Conservation (phyloP, 2,329 filamentous ascomycete genomes). For the Alternaria gaisen region DNA sequence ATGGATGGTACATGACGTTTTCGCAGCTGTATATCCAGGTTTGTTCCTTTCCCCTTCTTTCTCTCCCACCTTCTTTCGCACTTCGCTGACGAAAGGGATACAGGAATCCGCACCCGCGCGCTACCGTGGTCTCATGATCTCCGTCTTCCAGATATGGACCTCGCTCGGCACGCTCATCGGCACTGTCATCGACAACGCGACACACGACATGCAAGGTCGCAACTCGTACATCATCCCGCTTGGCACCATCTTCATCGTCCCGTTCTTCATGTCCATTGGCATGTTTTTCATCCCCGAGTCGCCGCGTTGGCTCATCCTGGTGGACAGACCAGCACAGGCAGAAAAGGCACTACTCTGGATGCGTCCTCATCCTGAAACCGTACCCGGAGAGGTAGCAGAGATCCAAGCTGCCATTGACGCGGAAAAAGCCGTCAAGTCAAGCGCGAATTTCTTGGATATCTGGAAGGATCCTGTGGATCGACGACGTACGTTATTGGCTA, state of each 20-base stretch:
- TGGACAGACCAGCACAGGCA: slow-evolving; percentile 30
- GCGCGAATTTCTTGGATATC: slow-evolving; percentile 61
- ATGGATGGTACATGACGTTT: slow-evolving; percentile 64
- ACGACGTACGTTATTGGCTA: slow-evolving; percentile 59
- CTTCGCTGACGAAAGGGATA: too few species aligned
- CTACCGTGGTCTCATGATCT: slow-evolving; percentile 61
- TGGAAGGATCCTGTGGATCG: slow-evolving; percentile 63
- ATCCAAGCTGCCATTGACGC: slow-evolving; percentile 41
- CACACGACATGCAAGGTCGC: slow-evolving; percentile 30
- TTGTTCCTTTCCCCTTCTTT: neutral
- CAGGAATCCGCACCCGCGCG: slow-evolving; percentile 59
- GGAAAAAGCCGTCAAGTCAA: slow-evolving; percentile 57
- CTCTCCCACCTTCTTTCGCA: neutral
- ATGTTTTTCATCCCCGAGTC: slow-evolving; percentile 47
- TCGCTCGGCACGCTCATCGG: slow-evolving; percentile 56
- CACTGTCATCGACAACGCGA: slow-evolving; percentile 62
- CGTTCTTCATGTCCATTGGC: slow-evolving; percentile 56
- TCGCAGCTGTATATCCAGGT: slow-evolving; percentile 61
- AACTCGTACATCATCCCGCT: slow-evolving; percentile 58
- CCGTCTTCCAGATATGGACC: slow-evolving; percentile 60
- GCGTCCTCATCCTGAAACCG: slow-evolving; percentile 32
- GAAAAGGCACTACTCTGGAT: slow-evolving; percentile 39
- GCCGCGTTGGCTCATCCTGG: slow-evolving; percentile 57
- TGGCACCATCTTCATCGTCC: slow-evolving; percentile 64
- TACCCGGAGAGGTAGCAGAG: slow-evolving; percentile 34